Percentiles rank a stretch among this genome's conserved stretches.
phyloP scores from a whole-genome alignment of 306 rosid genomes.

The Prunus kanzakura region DNA sequence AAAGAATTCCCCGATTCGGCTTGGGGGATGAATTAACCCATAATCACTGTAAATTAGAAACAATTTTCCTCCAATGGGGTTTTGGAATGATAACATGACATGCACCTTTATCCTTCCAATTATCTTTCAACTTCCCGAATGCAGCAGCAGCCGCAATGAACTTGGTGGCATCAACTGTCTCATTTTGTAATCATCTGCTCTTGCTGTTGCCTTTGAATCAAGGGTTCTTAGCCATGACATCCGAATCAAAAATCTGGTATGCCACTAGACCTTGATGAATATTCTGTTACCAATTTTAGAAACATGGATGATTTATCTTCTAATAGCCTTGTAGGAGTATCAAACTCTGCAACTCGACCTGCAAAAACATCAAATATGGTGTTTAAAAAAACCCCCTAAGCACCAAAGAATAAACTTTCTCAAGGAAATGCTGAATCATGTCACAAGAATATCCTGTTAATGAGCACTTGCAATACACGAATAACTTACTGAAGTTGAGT shows the following conservation, averaged over 20 bases:
- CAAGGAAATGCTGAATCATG: not conserved
- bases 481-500: no score
- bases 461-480: not conserved
- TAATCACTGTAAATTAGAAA: constrained; percentile 23
- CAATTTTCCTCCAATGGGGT: constrained; percentile 23
- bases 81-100: not conserved
- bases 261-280: constrained; percentile 76
- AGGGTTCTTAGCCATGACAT: constrained; percentile 30
- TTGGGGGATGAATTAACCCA: constrained; percentile 36
- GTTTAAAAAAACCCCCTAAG: not conserved
- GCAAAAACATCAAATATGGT: constrained; percentile 29
- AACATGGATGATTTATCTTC: constrained; percentile 93
- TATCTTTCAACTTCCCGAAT: constrained; percentile 21
- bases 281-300: constrained; percentile 76
- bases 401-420: not conserved
- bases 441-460: not conserved
- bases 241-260: constrained; percentile 48
- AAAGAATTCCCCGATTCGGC: constrained; percentile 34
- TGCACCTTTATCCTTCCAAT: constrained; percentile 17
- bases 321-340: constrained; percentile 63
- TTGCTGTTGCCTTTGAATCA: constrained; percentile 30
- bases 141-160: constrained; percentile 35
- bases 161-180: not conserved
- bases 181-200: constrained; percentile 20
- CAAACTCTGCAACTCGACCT: constrained; percentile 89